Percentiles rank a stretch among this genome's conserved stretches.
These are phyloP conservation scores for Ganoderma multipileum DNA, from an alignment of 1,284 basidiomycete species.

Conservation along the genomic window DNA sequence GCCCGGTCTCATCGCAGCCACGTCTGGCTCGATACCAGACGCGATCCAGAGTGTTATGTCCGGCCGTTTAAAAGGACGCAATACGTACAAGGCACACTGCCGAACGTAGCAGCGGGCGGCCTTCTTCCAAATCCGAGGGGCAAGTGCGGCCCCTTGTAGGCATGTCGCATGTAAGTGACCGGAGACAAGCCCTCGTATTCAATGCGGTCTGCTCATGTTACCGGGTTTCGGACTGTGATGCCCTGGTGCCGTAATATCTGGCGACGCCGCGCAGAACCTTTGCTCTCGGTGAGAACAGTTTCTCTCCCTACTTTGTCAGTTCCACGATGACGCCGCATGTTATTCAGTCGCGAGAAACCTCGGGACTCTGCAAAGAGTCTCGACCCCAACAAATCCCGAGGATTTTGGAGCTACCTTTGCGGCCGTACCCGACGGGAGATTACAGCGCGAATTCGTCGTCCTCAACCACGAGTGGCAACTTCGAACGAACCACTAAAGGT, in stretches of 20 bases:
- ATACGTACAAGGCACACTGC: conserved; percentile 1
- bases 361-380: neutral
- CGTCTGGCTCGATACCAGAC: conserved; percentile 1
- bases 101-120: neutral
- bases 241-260: neutral
- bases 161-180: neutral
- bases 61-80: neutral
- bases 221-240: neutral
- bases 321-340: conserved; percentile 1
- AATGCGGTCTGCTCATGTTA: neutral
- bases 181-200: neutral
- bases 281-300: neutral
- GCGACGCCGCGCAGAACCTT: neutral
- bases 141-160: neutral
- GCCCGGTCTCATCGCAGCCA: neutral
- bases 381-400: neutral
- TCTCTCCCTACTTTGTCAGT: neutral
- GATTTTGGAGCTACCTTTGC: neutral
- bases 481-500: neutral
- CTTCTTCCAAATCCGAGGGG: neutral
- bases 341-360: neutral
- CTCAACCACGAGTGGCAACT: neutral
- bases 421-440: neutral
- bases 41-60: neutral
- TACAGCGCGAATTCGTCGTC: neutral